phyloP scores from a whole-genome alignment of 306 rosid genomes.

The Glycine latifolia region DNA sequence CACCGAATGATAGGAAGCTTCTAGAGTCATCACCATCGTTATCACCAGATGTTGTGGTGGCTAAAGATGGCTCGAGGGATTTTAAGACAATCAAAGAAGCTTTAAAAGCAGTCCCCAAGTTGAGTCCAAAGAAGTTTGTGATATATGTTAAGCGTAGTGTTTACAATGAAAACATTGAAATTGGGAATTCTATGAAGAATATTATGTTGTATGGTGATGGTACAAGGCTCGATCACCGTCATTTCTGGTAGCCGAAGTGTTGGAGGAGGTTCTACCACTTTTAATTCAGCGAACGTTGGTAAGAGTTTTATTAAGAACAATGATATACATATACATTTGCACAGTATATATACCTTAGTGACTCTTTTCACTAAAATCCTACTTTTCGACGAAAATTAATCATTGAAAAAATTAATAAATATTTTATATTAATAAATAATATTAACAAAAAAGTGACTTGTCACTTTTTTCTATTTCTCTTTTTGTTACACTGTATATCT shows the following conservation, averaged over 20 bases:
- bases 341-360: no score
- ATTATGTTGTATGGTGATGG: conserved; percentile 63
- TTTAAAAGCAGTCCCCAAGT: conserved; percentile 52
- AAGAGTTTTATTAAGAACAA: not conserved
- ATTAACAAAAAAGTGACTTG: no score
- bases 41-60: conserved; percentile 59
- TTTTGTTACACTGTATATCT: no score
- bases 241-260: conserved; percentile 65
- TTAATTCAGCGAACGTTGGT: conserved; percentile 68
- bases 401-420: no score
- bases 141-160: conserved; percentile 59
- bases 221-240: conserved; percentile 50
- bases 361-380: no score
- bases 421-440: no score
- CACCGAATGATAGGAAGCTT: conserved; percentile 53
- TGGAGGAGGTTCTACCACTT: conserved; percentile 64
- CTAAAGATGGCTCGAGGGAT: conserved; percentile 65
- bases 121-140: conserved; percentile 55
- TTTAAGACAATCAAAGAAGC: conserved; percentile 53
- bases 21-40: conserved; percentile 46
- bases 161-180: conserved; percentile 60
- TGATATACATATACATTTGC: no score
- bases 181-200: conserved; percentile 56
- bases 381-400: no score
- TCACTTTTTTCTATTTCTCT: no score